Evolutionary conservation across 2,329 filamentous ascomycete species (phyloP).

Genomic region (Cytospora paraplurivora): DNA sequence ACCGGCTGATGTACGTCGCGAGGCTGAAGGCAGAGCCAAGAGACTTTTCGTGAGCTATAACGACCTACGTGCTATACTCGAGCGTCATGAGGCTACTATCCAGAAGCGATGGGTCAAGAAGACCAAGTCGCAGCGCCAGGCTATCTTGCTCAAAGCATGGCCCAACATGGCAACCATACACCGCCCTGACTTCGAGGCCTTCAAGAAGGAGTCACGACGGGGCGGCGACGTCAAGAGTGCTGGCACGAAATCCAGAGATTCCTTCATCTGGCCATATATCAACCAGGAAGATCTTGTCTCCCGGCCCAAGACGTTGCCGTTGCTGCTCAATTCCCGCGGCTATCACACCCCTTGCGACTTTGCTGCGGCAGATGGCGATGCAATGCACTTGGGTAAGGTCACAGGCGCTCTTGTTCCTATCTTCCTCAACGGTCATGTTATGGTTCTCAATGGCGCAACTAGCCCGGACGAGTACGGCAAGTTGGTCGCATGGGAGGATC

Average conservation of each 20-base stretch:
- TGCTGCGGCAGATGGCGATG: slow-evolving; percentile 46
- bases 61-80: slow-evolving; percentile 33
- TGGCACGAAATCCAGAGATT: slow-evolving; percentile 35
- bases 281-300: slow-evolving; percentile 57
- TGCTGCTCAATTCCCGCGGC: slow-evolving; percentile 56
- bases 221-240: background rate
- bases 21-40: background rate
- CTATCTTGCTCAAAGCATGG: slow-evolving; percentile 51
- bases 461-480: slow-evolving; percentile 40
- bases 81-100: slow-evolving; percentile 53
- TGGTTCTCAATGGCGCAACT: slow-evolving; percentile 39
- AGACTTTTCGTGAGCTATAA: background rate
- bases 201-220: slow-evolving; percentile 32
- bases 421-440: slow-evolving; percentile 38
- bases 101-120: slow-evolving; percentile 59
- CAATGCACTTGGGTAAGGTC: slow-evolving; percentile 37
- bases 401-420: slow-evolving; percentile 33
- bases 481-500: slow-evolving; percentile 39
- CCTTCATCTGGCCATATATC: slow-evolving; percentile 55
- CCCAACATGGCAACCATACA: slow-evolving; percentile 52
- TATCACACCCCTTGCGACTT: slow-evolving; percentile 50
- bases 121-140: slow-evolving; percentile 46
- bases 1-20: background rate
- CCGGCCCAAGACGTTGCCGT: slow-evolving; percentile 44
- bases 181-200: slow-evolving; percentile 53